Conservation (phyloP, 1,284 basidiomycete genomes). For the Papiliotrema terrestris region DNA sequence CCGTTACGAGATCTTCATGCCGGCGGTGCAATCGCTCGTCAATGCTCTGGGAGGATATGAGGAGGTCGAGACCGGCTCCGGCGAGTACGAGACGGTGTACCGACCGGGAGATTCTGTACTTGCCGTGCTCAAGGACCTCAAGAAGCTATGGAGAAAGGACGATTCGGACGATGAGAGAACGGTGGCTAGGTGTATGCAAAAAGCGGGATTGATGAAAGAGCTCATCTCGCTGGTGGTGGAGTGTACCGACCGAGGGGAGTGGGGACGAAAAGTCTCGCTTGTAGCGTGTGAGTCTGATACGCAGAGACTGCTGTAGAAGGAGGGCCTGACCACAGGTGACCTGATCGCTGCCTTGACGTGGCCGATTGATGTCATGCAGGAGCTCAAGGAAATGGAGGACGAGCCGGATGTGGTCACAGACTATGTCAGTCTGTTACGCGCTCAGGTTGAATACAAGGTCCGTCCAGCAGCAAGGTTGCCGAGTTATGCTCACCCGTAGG, state of each 20-base stretch:
- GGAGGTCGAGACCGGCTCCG: conserved; percentile 50
- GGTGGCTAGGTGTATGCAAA: conserved; percentile 84
- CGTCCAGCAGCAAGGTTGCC: conserved; percentile 1
- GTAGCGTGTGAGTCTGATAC: conserved; percentile 58
- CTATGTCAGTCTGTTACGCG: conserved; percentile 73
- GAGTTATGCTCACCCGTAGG: conserved; percentile 9
- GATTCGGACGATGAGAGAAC: conserved; percentile 92
- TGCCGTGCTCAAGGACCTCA: conserved; percentile 86
- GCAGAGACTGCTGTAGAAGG: not conserved
- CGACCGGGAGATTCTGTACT: conserved; percentile 76
- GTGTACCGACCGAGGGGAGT: conserved; percentile 63
- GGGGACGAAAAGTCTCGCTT: conserved; percentile 66
- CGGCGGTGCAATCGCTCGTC: conserved; percentile 44
- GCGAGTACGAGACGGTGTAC: conserved; percentile 57
- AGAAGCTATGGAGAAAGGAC: conserved; percentile 90
- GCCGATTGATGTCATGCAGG: conserved; percentile 90
- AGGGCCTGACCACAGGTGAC: conserved; percentile 54
- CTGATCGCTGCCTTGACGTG: conserved; percentile 92
- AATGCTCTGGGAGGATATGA: conserved; percentile 49
- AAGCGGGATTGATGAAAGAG: conserved; percentile 79
- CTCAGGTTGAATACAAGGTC: conserved; percentile 83
- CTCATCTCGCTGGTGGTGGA: conserved; percentile 77
- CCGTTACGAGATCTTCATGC: conserved; percentile 40
- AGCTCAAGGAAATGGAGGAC: conserved; percentile 79
- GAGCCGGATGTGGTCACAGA: conserved; percentile 75